These are phyloP conservation scores for Tremellales sp. DNA, from an alignment of 1,284 basidiomycete genomes.

Conservation along the genomic window DNA sequence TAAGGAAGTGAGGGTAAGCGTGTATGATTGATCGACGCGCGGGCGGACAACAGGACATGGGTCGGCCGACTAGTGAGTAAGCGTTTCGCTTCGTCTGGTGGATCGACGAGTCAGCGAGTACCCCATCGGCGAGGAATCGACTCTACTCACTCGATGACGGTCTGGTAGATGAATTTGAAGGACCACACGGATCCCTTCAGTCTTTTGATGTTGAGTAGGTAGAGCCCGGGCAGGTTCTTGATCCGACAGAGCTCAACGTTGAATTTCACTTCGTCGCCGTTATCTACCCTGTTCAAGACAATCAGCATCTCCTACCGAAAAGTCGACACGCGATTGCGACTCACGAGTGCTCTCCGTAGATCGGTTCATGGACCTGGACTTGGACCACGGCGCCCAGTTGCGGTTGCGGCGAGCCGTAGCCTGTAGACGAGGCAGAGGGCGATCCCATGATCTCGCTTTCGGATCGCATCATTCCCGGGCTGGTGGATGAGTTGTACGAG, in stretches of 20 bases:
- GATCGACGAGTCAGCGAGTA: too few species aligned
- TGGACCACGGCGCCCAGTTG: slow-evolving; percentile 16
- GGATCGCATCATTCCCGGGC: slow-evolving; percentile 25
- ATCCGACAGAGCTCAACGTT: slow-evolving; percentile 84
- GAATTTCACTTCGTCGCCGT: slow-evolving; percentile 89
- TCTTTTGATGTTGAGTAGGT: slow-evolving; percentile 81
- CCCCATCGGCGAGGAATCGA: too few species aligned
- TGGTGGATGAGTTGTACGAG: slow-evolving; percentile 62
- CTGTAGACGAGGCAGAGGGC: slow-evolving; percentile 44
- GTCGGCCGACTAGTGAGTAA: too few species aligned
- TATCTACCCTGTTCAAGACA: slow-evolving; percentile 57
- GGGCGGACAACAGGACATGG: too few species aligned
- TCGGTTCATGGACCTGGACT: slow-evolving; percentile 51
- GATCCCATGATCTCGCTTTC: slow-evolving; percentile 43
- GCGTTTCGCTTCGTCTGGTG: too few species aligned
- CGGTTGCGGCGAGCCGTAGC: slow-evolving; percentile 36
- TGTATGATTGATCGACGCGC: too few species aligned
- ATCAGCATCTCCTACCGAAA: slow-evolving; percentile 1
- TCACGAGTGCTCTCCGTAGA: slow-evolving; percentile 65
- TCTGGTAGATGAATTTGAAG: slow-evolving; percentile 92
- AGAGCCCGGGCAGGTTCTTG: slow-evolving; percentile 79
- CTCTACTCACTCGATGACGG: slow-evolving; percentile 78
- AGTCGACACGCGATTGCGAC: slow-evolving; percentile 4
- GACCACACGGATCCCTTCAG: slow-evolving; percentile 87
- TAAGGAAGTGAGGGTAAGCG: too few species aligned